phyloP scores from a whole-genome alignment of 2,329 filamentous ascomycete genomes.

The Stylonectria norvegica region DNA sequence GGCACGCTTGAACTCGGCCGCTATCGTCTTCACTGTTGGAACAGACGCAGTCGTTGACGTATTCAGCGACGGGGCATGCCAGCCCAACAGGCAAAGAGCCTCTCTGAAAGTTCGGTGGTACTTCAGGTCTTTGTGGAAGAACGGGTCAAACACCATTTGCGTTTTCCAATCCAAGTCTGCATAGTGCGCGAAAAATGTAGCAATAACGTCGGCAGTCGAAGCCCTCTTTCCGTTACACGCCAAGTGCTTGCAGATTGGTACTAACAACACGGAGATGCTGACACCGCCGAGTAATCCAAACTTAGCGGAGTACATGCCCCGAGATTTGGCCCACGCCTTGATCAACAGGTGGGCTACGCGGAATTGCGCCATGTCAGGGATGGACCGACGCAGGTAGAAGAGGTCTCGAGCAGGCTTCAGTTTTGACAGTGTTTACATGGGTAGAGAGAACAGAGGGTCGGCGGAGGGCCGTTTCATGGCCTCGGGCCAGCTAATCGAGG shows the following conservation, averaged over 20 bases:
- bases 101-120: slow-evolving; percentile 57
- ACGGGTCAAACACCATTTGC: slow-evolving; percentile 55
- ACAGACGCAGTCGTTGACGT: slow-evolving; percentile 52
- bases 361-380: slow-evolving; percentile 58
- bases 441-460: slow-evolving; percentile 54
- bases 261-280: slow-evolving; percentile 60
- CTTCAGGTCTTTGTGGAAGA: slow-evolving; percentile 49
- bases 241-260: slow-evolving; percentile 56
- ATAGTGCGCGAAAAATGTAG: slow-evolving; percentile 63
- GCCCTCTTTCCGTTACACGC: slow-evolving; percentile 33
- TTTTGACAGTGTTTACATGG: slow-evolving; percentile 55
- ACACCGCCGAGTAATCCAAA: slow-evolving; percentile 65
- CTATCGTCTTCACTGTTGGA: slow-evolving; percentile 50
- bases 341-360: slow-evolving; percentile 57
- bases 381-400: slow-evolving; percentile 55
- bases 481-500: slow-evolving; percentile 40
- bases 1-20: slow-evolving; percentile 50
- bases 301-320: slow-evolving; percentile 61
- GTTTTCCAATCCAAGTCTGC: slow-evolving; percentile 56
- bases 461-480: slow-evolving; percentile 45
- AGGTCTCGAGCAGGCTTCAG: slow-evolving; percentile 63
- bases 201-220: slow-evolving; percentile 50
- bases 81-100: slow-evolving; percentile 61
- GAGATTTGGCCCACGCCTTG: slow-evolving; percentile 58
- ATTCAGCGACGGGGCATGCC: slow-evolving; percentile 59